Evolutionary conservation across 371 early-diverging fungal species (phyloP).

Genomic region (Apophysomyces sp.): DNA sequence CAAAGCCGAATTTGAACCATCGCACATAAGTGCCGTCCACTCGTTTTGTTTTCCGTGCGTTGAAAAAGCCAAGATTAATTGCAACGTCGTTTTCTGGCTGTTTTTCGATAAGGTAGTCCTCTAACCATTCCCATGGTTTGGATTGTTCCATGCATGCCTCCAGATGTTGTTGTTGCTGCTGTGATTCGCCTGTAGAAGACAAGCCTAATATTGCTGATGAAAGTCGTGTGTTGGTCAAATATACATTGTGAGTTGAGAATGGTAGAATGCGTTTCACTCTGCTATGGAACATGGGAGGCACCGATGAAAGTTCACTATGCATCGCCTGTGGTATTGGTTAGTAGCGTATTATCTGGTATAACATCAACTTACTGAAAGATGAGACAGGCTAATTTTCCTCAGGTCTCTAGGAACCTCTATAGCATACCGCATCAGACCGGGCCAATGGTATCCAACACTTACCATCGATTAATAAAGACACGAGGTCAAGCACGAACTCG

Average conservation of each 20-base stretch:
- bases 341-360: background rate
- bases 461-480: conserved; percentile 60
- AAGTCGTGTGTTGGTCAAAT: conserved; percentile 43
- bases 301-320: conserved; percentile 37
- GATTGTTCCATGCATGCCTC: conserved; percentile 45
- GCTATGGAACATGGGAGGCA: conserved; percentile 56
- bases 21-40: conserved; percentile 37
- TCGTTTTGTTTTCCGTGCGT: conserved; percentile 34
- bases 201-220: conserved; percentile 29
- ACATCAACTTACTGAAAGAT: conserved; percentile 28
- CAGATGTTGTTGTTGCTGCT: conserved; percentile 43
- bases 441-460: too few relatives aligned
- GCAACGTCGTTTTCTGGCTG: conserved; percentile 50
- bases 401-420: conserved; percentile 39
- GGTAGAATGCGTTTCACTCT: conserved; percentile 61
- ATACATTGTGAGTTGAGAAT: conserved; percentile 58
- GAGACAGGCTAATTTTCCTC: conserved; percentile 28
- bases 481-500: conserved; percentile 61
- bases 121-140: conserved; percentile 67
- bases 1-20: conserved; percentile 49
- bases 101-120: conserved; percentile 50
- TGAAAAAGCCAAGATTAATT: conserved; percentile 37
- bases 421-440: background rate
- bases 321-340: too few relatives aligned
- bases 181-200: conserved; percentile 22